Percentiles rank a stretch among this genome's conserved stretches.
These are phyloP conservation scores for Cardamine chenopodiifolia DNA, from an alignment of 345 rosid species.

Conservation along the genomic window DNA sequence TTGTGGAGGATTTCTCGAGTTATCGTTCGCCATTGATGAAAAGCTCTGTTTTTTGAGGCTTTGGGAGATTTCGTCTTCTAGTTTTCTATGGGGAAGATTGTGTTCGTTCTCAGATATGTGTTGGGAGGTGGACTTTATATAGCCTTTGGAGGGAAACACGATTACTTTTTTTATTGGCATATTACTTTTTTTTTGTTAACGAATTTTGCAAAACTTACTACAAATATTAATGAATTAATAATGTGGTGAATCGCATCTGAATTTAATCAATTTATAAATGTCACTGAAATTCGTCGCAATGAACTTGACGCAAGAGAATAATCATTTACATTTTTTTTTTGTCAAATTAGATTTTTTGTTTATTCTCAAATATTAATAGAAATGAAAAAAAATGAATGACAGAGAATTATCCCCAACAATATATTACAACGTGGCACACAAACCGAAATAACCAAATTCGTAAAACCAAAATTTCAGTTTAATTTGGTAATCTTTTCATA, in stretches of 20 bases:
- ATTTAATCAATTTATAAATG: too few species aligned
- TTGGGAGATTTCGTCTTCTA: neutral
- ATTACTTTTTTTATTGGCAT: neutral
- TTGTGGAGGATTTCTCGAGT: neutral
- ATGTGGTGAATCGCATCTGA: neutral
- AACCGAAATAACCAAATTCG: neutral
- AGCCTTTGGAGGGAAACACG: neutral
- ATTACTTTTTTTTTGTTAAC: too few species aligned
- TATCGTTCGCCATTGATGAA: neutral
- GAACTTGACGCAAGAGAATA: neutral
- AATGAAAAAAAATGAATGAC: too few species aligned
- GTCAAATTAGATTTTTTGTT: neutral
- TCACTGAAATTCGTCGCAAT: neutral
- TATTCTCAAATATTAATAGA: neutral
- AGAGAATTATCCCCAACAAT: neutral
- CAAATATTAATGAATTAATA: neutral
- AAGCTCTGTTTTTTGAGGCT: neutral
- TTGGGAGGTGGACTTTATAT: neutral
- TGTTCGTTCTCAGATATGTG: neutral
- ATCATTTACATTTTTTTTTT: neutral
- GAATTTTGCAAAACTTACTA: too few species aligned
- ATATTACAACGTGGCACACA: neutral
- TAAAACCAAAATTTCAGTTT: neutral
- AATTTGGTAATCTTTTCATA: neutral
- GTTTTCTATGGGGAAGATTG: neutral